Percentiles rank a stretch among this genome's conserved stretches.
These are phyloP conservation scores for Fusarium torulosum DNA, from an alignment of 2,329 filamentous ascomycete species.

Conservation along the genomic window DNA sequence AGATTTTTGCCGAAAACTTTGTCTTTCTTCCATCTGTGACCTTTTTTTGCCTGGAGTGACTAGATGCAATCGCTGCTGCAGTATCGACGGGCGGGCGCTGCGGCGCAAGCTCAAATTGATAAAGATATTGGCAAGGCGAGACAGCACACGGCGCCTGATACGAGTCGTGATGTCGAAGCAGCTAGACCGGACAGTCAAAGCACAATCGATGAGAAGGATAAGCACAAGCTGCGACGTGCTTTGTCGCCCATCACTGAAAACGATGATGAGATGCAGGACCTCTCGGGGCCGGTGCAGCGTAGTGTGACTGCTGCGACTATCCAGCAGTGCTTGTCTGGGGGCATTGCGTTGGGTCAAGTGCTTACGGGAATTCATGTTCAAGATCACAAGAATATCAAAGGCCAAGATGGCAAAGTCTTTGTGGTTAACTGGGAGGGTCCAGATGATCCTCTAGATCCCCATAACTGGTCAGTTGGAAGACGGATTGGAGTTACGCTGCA, in stretches of 20 bases:
- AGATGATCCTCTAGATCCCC: conserved; percentile 59
- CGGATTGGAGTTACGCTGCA: conserved; percentile 57
- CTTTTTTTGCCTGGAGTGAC: background rate
- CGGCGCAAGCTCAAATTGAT: conserved; percentile 42
- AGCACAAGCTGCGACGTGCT: background rate
- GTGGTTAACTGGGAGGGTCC: conserved; percentile 51
- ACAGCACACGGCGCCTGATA: background rate
- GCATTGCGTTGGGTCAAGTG: conserved; percentile 45
- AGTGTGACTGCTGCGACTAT: conserved; percentile 19
- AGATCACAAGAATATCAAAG: conserved; percentile 42
- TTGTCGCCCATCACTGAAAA: conserved; percentile 3
- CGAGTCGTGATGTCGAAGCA: conserved; percentile 3
- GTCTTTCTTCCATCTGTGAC: background rate
- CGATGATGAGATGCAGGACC: background rate
- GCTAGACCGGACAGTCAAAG: background rate
- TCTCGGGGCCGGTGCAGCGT: background rate
- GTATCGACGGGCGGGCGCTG: conserved; percentile 33
- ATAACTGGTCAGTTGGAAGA: conserved; percentile 58
- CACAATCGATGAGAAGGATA: background rate
- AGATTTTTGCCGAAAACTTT: background rate
- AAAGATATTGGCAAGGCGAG: conserved; percentile 32
- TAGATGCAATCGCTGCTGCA: conserved; percentile 42
- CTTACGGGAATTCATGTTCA: conserved; percentile 51
- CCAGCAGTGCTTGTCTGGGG: conserved; percentile 19
- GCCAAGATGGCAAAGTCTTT: conserved; percentile 49